These are phyloP conservation scores for Neonectria neomacrospora DNA, from an alignment of 2,329 filamentous ascomycete genomes.

Conservation along the genomic window DNA sequence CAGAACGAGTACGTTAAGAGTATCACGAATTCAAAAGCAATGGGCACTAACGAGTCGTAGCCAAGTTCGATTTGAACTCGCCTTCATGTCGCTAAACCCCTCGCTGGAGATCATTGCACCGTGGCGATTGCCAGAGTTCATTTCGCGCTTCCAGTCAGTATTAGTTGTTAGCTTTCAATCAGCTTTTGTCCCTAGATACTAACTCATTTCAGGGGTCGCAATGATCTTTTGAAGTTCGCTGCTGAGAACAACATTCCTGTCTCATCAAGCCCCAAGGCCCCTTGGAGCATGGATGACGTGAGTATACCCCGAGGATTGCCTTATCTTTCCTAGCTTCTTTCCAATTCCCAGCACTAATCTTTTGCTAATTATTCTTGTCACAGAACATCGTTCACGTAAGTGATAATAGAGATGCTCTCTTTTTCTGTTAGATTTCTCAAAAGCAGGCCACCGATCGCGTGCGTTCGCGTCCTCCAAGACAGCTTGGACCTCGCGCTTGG, in stretches of 20 bases:
- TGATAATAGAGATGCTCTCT: neutral
- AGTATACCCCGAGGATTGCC: neutral
- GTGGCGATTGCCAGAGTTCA: conserved; percentile 77
- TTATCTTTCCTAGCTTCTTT: neutral
- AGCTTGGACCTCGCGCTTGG: neutral
- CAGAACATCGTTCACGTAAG: neutral
- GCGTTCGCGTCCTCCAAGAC: neutral
- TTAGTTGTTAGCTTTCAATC: neutral
- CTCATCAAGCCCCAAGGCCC: conserved; percentile 77
- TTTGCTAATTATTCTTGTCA: neutral
- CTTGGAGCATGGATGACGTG: conserved; percentile 58
- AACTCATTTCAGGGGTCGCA: conserved; percentile 60
- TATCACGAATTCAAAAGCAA: no score
- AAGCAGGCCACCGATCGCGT: neutral
- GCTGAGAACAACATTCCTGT: conserved; percentile 75
- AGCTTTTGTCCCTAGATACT: conserved; percentile 3
- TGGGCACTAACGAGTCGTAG: neutral
- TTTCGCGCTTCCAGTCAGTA: conserved; percentile 68
- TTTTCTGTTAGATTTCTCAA: neutral
- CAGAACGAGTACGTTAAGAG: conserved; percentile 1
- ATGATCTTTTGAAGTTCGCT: conserved; percentile 79
- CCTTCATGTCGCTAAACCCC: conserved; percentile 59
- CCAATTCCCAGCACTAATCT: no score
- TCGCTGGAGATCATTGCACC: conserved; percentile 79
- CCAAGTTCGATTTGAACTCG: conserved; percentile 6